These are phyloP conservation scores for Candida alai DNA, from an alignment of 805 yeast genomes.

Conservation along the genomic window DNA sequence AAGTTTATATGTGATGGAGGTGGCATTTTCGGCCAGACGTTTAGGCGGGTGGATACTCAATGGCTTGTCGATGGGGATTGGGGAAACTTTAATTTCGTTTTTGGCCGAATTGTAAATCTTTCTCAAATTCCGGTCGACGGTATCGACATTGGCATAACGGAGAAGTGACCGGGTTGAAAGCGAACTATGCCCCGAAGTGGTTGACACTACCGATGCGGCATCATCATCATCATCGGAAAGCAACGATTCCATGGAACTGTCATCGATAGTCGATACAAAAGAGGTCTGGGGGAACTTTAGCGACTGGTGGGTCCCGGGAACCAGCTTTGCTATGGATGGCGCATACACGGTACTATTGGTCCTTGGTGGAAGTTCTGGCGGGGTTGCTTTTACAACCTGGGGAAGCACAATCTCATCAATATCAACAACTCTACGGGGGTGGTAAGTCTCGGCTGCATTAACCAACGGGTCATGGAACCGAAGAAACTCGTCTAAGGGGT, in stretches of 20 bases:
- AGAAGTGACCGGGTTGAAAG: slow-evolving; percentile 15
- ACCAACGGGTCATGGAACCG: slow-evolving; percentile 23
- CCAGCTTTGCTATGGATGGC: slow-evolving; percentile 4
- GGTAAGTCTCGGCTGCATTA: slow-evolving; percentile 25
- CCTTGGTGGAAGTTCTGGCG: slow-evolving; percentile 35
- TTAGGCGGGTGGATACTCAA: slow-evolving; percentile 4
- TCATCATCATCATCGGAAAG: slow-evolving; percentile 9
- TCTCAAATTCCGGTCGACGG: slow-evolving; percentile 17
- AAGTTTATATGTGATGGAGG: slow-evolving; percentile 24
- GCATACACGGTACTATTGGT: slow-evolving; percentile 15
- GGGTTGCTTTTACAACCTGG: slow-evolving; percentile 2
- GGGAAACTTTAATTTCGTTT: slow-evolving; percentile 30
- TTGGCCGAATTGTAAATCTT: slow-evolving; percentile 31
- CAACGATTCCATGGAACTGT: slow-evolving; percentile 10
- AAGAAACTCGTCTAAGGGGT: slow-evolving; percentile 27
- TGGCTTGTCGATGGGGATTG: slow-evolving; percentile 16
- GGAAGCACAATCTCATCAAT: slow-evolving; percentile 13
- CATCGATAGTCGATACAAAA: not conserved
- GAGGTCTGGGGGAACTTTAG: too few species aligned
- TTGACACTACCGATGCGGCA: slow-evolving; percentile 9
- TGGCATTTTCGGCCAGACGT: slow-evolving; percentile 13
- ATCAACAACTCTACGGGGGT: slow-evolving; percentile 19
- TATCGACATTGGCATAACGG: slow-evolving; percentile 15
- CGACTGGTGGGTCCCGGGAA: not conserved
- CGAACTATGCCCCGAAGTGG: slow-evolving; percentile 11